phyloP scores from a whole-genome alignment of 2,329 filamentous ascomycete species.

The Aspergillus fructus region DNA sequence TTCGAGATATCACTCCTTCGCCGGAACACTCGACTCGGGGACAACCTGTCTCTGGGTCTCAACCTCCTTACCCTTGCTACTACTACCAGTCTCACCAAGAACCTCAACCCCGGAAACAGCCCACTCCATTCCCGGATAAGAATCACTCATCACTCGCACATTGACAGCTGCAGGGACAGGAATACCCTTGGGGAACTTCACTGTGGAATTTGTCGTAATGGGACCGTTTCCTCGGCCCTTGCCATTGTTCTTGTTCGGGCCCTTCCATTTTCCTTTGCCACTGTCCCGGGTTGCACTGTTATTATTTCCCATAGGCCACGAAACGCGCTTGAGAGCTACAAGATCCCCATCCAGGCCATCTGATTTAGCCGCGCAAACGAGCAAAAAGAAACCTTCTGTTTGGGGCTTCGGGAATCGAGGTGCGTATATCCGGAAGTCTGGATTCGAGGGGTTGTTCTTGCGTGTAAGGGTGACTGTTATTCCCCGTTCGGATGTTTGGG shows the following conservation, averaged over 20 bases:
- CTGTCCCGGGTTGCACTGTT: constrained; percentile 10
- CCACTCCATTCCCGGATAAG: constrained; percentile 77
- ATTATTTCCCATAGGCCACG: constrained; percentile 58
- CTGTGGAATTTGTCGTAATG: constrained; percentile 27
- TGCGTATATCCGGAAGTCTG: constrained; percentile 75
- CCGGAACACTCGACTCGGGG: constrained; percentile 10
- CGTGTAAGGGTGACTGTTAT: constrained; percentile 61
- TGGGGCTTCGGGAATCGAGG: constrained; percentile 92
- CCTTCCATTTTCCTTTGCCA: constrained; percentile 20
- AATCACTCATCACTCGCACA: constrained; percentile 79
- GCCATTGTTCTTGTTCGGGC: not conserved
- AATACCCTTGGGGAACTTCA: constrained; percentile 31
- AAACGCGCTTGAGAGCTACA: constrained; percentile 79
- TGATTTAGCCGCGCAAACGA: constrained; percentile 56
- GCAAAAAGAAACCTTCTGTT: constrained; percentile 87
- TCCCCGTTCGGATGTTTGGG: constrained; percentile 60
- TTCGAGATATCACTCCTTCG: not conserved
- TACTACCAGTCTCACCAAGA: constrained; percentile 14
- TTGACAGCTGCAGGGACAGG: constrained; percentile 57
- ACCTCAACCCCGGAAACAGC: constrained; percentile 51
- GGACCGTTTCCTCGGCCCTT: constrained; percentile 15
- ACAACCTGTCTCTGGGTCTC: constrained; percentile 12
- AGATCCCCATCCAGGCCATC: constrained; percentile 67
- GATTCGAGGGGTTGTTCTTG: constrained; percentile 63
- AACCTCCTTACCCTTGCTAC: not conserved